Conservation (phyloP, 73 alveolate genomes). For the Durusdinium trenchii region DNA sequence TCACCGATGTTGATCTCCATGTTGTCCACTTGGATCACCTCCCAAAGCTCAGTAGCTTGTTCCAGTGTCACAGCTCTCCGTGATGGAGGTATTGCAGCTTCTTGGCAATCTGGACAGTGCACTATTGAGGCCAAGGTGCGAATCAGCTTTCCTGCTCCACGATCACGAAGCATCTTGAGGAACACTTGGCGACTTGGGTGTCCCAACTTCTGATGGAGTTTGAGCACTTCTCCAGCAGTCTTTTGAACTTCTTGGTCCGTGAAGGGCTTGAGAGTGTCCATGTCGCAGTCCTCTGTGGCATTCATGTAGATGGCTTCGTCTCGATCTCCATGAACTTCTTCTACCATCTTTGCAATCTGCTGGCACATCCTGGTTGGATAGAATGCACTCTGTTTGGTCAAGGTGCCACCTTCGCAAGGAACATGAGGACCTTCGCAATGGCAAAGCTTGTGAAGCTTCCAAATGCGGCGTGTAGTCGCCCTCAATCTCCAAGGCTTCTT, state of each 20-base stretch:
- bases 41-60: background rate
- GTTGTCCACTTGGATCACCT: background rate
- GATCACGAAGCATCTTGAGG: background rate
- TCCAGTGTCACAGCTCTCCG: background rate
- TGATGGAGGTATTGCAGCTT: background rate
- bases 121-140: background rate
- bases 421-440: background rate
- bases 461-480: background rate
- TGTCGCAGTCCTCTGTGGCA: background rate
- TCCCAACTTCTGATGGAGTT: background rate
- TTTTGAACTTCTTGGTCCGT: background rate
- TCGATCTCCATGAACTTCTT: background rate
- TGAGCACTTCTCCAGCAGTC: background rate
- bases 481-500: slow-evolving; percentile 18
- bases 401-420: background rate
- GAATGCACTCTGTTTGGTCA: background rate
- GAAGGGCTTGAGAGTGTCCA: background rate
- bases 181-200: slow-evolving; percentile 41
- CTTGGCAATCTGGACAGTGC: background rate
- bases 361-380: background rate
- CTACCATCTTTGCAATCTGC: background rate
- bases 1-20: background rate
- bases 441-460: background rate
- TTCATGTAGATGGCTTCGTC: background rate
- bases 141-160: background rate